phyloP scores from a whole-genome alignment of 208 protist genomes.

The Acanthamoeba lenticulata region DNA sequence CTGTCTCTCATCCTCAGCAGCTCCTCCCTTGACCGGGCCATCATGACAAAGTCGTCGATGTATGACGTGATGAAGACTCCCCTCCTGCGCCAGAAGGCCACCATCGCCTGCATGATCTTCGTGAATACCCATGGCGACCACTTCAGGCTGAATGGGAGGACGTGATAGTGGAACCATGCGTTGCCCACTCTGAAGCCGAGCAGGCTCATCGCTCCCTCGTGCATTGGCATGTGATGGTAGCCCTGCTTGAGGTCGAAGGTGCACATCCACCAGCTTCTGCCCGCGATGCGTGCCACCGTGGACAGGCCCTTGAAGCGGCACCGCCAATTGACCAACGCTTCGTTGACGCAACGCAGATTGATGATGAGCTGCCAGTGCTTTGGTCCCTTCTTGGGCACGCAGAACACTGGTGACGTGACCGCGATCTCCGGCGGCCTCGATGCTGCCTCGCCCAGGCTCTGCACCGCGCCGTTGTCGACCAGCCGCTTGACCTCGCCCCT shows the following conservation, averaged over 20 bases:
- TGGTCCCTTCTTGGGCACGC: neutral
- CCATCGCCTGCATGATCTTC: neutral
- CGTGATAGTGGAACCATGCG: neutral
- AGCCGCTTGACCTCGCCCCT: neutral
- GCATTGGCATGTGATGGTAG: neutral
- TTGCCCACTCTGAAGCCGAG: neutral
- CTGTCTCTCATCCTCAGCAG: neutral
- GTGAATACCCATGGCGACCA: constrained; percentile 36
- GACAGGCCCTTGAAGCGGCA: neutral
- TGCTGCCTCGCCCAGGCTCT: neutral
- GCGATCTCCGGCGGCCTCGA: neutral
- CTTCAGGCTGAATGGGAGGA: neutral
- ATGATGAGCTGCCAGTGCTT: neutral
- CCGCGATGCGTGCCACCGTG: neutral
- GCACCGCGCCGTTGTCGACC: neutral
- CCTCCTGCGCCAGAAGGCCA: neutral
- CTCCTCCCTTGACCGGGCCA: neutral
- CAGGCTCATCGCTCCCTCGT: neutral
- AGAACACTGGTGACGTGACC: neutral
- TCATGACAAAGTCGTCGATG: neutral
- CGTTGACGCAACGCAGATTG: neutral
- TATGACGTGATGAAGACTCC: neutral
- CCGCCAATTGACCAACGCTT: neutral
- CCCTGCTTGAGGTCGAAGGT: neutral
- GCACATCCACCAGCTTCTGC: neutral